Evolutionary conservation across 495 filamentous ascomycete genomes (phyloP), one percentile per base, ranked within the genome.

Genomic region (Aspergillus affinis): DNA sequence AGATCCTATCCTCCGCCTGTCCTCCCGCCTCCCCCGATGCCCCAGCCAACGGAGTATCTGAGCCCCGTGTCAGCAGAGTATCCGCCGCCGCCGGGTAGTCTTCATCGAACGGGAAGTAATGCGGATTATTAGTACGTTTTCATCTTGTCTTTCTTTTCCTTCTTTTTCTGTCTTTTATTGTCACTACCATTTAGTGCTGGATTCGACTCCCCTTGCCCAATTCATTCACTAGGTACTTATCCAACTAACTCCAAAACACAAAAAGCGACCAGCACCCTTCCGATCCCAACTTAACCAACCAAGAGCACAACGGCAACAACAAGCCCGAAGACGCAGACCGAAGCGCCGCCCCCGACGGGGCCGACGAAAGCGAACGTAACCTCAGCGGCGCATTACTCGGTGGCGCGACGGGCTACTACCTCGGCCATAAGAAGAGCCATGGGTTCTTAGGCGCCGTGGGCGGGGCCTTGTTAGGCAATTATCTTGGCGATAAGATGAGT

Each of bases 391-490:
- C 76, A 0, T 62, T 82, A 3, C 70, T 71, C 30, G 81, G 81
- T 23, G 81, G 80, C 45, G 71, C 75, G 27, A 72, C 80, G 3
- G 81, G 81, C 10, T 76, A 77, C 36, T 80, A 73, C 56, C 60
- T 77, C 0, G 81, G 80, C 1, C 74, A 78, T 46, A 79, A 82
- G 65, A 72, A 70, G 29, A 68, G 74, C 3, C 81, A 83, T 63
- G 78, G 77, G 0, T 56, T 83, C 2, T 57, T 83, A 21, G 81
- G 81, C 21, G 75, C 81, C 18, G 63, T 82, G 30, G 78, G 77
- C 7, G 81, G 81, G 49, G 81, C 81, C 0, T 66, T 84, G 17
- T 52, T 78, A 4, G 81, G 81, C 2, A 82, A 77, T 54, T 71
- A 78, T 9, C 5, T 81, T 2, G 73, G 76, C 51, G 64, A 78